phyloP scores from a whole-genome alignment of 495 filamentous ascomycete species.

The Hypoxylon lienhwacheense region DNA sequence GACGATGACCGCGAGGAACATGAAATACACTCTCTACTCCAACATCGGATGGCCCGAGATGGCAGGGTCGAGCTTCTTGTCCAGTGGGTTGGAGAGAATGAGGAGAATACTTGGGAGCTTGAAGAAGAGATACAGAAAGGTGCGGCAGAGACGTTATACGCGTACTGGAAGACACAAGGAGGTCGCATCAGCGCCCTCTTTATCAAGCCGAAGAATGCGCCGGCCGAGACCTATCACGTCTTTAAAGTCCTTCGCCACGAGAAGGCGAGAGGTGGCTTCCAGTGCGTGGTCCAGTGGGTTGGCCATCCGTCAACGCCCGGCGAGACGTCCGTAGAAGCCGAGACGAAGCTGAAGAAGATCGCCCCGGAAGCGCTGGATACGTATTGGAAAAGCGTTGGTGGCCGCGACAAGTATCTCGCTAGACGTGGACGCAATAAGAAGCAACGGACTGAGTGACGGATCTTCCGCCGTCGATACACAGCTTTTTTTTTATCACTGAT shows the following conservation, averaged over 20 bases:
- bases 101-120: slow-evolving; percentile 34
- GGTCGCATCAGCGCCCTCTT: slow-evolving; percentile 36
- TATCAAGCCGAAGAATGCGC: slow-evolving; percentile 34
- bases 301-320: slow-evolving; percentile 30
- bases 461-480: too few species aligned
- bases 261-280: slow-evolving; percentile 33
- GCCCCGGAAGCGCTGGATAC: slow-evolving; percentile 23
- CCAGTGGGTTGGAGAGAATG: slow-evolving; percentile 31
- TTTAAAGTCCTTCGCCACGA: slow-evolving; percentile 32
- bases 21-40: slow-evolving; percentile 26
- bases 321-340: slow-evolving; percentile 36
- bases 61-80: slow-evolving; percentile 33
- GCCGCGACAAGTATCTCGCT: slow-evolving; percentile 28
- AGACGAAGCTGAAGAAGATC: slow-evolving; percentile 31
- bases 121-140: slow-evolving; percentile 38
- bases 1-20: slow-evolving; percentile 29
- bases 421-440: slow-evolving; percentile 34
- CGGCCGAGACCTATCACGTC: slow-evolving; percentile 33
- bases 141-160: slow-evolving; percentile 31
- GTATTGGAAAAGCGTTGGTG: slow-evolving; percentile 37
- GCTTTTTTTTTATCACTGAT: neutral
- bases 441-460: slow-evolving; percentile 13
- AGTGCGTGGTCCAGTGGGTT: slow-evolving; percentile 41
- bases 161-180: slow-evolving; percentile 37
- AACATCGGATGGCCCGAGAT: slow-evolving; percentile 30